phyloP scores from a whole-genome alignment of 2,329 filamentous ascomycete species.

The Aspergillus japonicus region DNA sequence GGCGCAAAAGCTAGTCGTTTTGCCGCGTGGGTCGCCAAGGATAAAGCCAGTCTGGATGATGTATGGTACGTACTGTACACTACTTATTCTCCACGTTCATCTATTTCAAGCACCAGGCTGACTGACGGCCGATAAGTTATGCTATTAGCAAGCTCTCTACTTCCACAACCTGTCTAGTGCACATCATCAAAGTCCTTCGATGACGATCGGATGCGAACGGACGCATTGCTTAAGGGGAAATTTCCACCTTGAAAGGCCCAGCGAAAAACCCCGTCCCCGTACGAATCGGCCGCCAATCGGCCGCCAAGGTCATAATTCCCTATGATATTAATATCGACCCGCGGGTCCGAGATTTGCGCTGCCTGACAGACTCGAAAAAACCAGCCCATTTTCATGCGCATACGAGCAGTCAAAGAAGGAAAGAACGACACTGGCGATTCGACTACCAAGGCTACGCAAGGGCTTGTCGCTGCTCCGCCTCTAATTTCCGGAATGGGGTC shows the following conservation, averaged over 20 bases:
- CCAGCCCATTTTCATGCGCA: neutral
- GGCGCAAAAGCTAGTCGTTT: conserved; percentile 10
- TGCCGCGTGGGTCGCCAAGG: conserved; percentile 12
- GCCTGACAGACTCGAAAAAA: neutral
- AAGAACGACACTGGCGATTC: neutral
- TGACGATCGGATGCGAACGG: neutral
- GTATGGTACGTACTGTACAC: no score
- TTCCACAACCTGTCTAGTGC: neutral
- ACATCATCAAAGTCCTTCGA: conserved; percentile 4
- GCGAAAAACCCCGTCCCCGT: neutral
- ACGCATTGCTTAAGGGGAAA: neutral
- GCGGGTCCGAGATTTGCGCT: neutral
- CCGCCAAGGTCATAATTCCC: neutral
- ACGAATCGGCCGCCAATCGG: neutral
- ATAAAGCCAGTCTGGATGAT: conserved; percentile 5
- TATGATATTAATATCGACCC: neutral
- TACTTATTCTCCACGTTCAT: no score
- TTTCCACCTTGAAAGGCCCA: neutral
- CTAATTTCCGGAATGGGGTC: conserved; percentile 18
- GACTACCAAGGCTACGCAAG: neutral
- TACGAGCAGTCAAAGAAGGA: neutral
- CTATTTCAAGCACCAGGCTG: no score
- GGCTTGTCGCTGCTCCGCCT: conserved; percentile 6
- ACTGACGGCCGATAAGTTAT: no score
- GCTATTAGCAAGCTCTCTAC: neutral